These are phyloP conservation scores for Beauveria pseudobassiana DNA, from an alignment of 2,329 filamentous ascomycete species.

Conservation along the genomic window DNA sequence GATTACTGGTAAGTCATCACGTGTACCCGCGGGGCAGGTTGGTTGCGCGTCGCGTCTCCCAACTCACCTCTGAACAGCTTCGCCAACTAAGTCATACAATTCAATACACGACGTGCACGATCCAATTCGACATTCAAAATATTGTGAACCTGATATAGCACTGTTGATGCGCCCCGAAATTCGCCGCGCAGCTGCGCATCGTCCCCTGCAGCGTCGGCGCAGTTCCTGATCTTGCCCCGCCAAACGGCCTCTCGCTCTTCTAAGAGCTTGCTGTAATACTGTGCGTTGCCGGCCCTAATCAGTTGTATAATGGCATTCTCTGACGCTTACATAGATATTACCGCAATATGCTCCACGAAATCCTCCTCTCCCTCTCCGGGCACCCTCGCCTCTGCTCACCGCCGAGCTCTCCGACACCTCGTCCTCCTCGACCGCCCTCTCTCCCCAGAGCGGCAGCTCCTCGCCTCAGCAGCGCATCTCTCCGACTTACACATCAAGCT, in stretches of 20 bases:
- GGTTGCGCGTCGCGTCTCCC: constrained; percentile 1
- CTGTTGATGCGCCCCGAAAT: constrained; percentile 3
- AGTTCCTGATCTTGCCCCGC: neutral
- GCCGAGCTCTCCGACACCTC: constrained; percentile 36
- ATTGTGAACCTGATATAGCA: no score
- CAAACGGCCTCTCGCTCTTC: neutral
- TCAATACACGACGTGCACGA: neutral
- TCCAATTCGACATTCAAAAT: neutral
- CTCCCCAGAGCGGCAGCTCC: constrained; percentile 78
- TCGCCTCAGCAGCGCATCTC: constrained; percentile 68
- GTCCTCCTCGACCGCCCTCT: constrained; percentile 41
- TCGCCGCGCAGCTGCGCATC: neutral
- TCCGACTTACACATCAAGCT: constrained; percentile 71
- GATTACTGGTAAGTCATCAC: neutral
- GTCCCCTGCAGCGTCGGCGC: neutral
- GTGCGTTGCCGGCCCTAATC: neutral
- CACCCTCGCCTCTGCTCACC: constrained; percentile 81
- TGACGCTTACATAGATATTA: neutral
- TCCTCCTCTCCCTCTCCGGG: constrained; percentile 91
- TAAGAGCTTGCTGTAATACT: neutral
- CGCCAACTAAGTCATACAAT: neutral
- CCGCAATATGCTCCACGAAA: constrained; percentile 83
- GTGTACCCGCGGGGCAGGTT: constrained; percentile 5
- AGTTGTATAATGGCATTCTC: neutral
- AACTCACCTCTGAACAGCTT: neutral